Base-by-base conservation (phyloP, 805 yeast species). In the Zygoascus bituminiphila region DNA sequence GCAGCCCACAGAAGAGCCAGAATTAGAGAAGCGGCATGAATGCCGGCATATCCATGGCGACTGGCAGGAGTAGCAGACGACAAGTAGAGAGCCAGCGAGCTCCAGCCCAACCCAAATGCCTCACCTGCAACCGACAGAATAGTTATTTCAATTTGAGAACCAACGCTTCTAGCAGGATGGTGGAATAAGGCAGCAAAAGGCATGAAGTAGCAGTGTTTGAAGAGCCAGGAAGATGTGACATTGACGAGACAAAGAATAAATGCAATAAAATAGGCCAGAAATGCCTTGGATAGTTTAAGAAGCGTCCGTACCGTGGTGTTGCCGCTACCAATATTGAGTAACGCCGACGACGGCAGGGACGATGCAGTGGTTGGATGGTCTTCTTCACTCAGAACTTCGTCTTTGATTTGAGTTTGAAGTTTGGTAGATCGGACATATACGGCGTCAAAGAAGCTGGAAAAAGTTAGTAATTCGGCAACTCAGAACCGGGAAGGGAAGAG, bases 81-180 rank as follows among this genome's bases (percentile, higher is more conserved):
- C 1, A 75, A 57, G 46, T 61, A 71, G 56, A 74, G 57, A 1
- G 76, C 71, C 22, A 74, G 49, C 0, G 73, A 58, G 1, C 73
- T 64, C 74, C 77, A 72, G 0, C 72, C 78, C 37, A 72, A 50
- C 2, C 73, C 78, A 3, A 73, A 46, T 0, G 66, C 62, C 1
- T 63, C 58, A 1, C 79, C 79, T 0, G 66, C 0, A 2, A 70
- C 56, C 0, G 78, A 69, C 12, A 60, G 60, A 2, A 69, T 1
- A 0, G 75, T 66, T 48, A 74, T 67, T 54, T 75, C 79, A 2
- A 73, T 12, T 55, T 75, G 79, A 1, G 73, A 65, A 9, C 79
- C 78, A 5, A 72, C 45, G 4, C 69, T 62, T 47, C 76, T 69
- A 1, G 67, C 73, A 0, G 79, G 77, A 56, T 75, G 80, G 46